These are phyloP conservation scores for Suhomyces yuchorum DNA, from an alignment of 1,139 yeast genomes.

Conservation along the genomic window DNA sequence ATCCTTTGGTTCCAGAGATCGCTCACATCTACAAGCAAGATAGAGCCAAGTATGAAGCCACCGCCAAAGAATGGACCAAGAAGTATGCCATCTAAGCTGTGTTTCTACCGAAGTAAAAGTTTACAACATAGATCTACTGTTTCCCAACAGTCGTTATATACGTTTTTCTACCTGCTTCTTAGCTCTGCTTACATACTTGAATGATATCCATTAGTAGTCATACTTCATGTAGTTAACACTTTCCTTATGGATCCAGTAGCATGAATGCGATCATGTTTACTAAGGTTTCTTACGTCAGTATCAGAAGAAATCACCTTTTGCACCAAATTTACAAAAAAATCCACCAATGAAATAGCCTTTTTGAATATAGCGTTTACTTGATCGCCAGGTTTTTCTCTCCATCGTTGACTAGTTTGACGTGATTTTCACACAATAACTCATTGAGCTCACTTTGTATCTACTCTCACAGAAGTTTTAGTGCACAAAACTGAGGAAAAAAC, in stretches of 20 bases:
- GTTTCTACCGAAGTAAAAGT: background rate
- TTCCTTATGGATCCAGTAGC: no score
- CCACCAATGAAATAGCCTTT: no score
- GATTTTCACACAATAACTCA: no score
- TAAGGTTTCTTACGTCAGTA: no score
- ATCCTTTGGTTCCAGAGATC: constrained; percentile 97
- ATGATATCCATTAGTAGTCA: constrained; percentile 3
- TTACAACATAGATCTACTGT: constrained; percentile 7
- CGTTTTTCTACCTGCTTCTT: constrained; percentile 6
- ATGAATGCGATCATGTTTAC: no score
- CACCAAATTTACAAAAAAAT: no score
- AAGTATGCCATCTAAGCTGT: constrained; percentile 80
- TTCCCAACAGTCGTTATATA: constrained; percentile 5
- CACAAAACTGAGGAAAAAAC: constrained; percentile 2
- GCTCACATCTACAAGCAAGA: constrained; percentile 97
- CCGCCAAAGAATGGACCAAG: constrained; percentile 98
- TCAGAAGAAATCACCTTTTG: no score
- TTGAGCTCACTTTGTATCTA: no score
- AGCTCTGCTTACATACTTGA: constrained; percentile 4
- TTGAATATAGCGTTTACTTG: no score
- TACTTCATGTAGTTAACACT: background rate
- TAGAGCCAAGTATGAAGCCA: constrained; percentile 91
- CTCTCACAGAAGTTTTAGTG: background rate
- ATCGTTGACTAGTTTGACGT: no score
- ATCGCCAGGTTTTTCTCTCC: no score